A percentile compares a stretch with the other conserved stretches of the same genome.
These are phyloP conservation scores for Boletellus deceptivus DNA, from an alignment of 1,284 basidiomycete genomes.

Conservation along the genomic window DNA sequence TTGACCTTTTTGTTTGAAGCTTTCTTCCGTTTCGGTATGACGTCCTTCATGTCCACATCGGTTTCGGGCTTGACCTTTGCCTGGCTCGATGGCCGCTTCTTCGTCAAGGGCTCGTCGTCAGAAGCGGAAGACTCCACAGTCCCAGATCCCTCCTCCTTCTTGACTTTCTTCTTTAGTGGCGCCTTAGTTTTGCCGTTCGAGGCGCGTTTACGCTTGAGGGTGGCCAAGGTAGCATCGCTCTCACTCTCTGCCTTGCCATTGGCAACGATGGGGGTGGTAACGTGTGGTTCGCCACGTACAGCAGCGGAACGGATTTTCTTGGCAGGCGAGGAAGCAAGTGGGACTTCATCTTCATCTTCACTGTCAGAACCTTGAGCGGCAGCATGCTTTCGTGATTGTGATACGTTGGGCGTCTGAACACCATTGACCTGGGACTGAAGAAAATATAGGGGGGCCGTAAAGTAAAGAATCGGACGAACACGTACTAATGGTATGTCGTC, in stretches of 20 bases:
- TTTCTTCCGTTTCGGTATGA: constrained; percentile 46
- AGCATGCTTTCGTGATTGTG: constrained; percentile 60
- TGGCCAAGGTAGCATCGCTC: constrained; percentile 33
- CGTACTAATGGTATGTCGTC: constrained; percentile 70
- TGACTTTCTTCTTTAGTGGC: constrained; percentile 66
- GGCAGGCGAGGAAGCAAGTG: constrained; percentile 66
- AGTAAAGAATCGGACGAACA: constrained; percentile 14
- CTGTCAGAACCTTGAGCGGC: constrained; percentile 53
- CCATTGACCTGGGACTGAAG: constrained; percentile 43
- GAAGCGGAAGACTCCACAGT: constrained; percentile 34
- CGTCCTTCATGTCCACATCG: constrained; percentile 45
- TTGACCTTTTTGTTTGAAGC: constrained; percentile 39
- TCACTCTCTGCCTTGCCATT: constrained; percentile 43
- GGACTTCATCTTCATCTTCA: constrained; percentile 71
- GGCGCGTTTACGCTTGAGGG: constrained; percentile 38
- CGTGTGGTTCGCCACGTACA: constrained; percentile 40
- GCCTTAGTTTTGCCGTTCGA: constrained; percentile 43
- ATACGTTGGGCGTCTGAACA: constrained; percentile 43
- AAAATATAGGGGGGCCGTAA: constrained; percentile 18
- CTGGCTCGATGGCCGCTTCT: constrained; percentile 48
- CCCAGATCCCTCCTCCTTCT: constrained; percentile 51
- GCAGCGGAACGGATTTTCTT: constrained; percentile 48
- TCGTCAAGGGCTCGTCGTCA: constrained; percentile 44
- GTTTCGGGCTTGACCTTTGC: constrained; percentile 55
- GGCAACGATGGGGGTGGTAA: constrained; percentile 35